A percentile compares a stretch with the other conserved stretches of the same genome.
These are phyloP conservation scores for Limnanthes douglasii DNA, from an alignment of 345 rosid species.

Conservation along the genomic window DNA sequence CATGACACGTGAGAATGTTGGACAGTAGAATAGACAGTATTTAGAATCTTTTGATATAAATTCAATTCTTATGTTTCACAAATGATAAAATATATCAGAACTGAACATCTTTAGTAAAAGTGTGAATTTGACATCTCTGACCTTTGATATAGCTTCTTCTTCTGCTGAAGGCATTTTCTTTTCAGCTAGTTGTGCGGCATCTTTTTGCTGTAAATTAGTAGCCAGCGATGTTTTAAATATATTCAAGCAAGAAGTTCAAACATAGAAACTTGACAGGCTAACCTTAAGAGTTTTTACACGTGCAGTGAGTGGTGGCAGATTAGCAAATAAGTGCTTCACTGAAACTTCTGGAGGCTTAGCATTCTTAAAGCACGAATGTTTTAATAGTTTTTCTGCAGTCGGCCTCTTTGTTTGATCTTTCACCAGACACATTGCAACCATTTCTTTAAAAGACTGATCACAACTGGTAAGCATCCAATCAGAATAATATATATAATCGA, in stretches of 20 bases:
- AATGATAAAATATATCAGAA: too few relatives aligned
- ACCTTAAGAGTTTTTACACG: slow-evolving; percentile 98
- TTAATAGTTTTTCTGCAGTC: slow-evolving; percentile 85
- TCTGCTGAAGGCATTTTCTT: slow-evolving; percentile 96
- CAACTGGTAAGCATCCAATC: slow-evolving; percentile 80
- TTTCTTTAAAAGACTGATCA: slow-evolving; percentile 99
- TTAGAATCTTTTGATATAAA: too few relatives aligned
- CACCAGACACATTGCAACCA: slow-evolving; percentile 99
- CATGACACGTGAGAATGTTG: too few relatives aligned
- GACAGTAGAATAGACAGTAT: too few relatives aligned
- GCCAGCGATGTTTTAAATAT: slow-evolving; percentile 2
- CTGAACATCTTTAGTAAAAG: too few relatives aligned
- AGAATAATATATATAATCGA: slow-evolving; percentile 31
- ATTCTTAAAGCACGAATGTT: slow-evolving; percentile 84
- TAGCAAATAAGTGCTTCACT: slow-evolving; percentile 60
- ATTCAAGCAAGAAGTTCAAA: slow-evolving; percentile 7
- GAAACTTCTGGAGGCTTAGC: slow-evolving; percentile 84
- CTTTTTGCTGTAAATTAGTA: slow-evolving; percentile 56
- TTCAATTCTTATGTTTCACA: too few relatives aligned
- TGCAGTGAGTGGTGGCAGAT: slow-evolving; percentile 78
- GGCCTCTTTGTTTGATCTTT: slow-evolving; percentile 99
- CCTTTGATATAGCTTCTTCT: slow-evolving; percentile 93
- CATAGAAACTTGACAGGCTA: slow-evolving; percentile 7
- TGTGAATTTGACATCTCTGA: slow-evolving; percentile 14
- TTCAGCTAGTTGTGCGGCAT: slow-evolving; percentile 84